Base-by-base conservation (phyloP, 2,329 filamentous ascomycete species). In the Aspergillus ustus region DNA sequence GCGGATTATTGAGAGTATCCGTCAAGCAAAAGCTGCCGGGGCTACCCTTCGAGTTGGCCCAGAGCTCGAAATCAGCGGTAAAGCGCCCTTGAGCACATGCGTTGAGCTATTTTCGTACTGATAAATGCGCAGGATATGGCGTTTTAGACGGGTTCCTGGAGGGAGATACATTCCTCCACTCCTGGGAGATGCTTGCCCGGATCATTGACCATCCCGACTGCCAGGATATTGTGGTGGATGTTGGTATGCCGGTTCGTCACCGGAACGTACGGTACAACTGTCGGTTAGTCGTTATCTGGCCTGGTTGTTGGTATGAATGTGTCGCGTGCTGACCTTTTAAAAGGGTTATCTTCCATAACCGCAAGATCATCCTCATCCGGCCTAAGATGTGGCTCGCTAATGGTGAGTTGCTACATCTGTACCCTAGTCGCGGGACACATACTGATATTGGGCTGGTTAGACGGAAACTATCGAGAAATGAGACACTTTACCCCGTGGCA, bases 371-470 rank as follows among this genome's bases (percentile, higher is more conserved):
- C 19, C 80, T 89, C 61, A 89, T 95, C 60, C 82, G 90, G 11
- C 90, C 90, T 0, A 93, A 92, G 75, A 81, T 91, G 65, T 88
- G 82, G 69, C 82, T 93, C 6, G 89, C 89, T 52, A 89, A 90
- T 63, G 88, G 70, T 73, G 59, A 8, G 69, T 45, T 22, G n/a
- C 11, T 5, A 13, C 29, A 4, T 28, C 13, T 22, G 44, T 7
- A 19, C 37, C 25, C 6, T 25, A 34, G 29, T 20, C 19, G 25
- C 19, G 31, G 9, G 29, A 34, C 9, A 15, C 15, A 11, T 51
- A 46, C 43, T 59, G 37, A 59, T 20, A 2, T 46, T 40, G 4
- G 11, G 4, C 43, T 40, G 3, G 51, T 43, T 50, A 74, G 72
- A 91, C 73, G 90, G 89, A 2, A 90, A 87, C 66, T 88, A 85